Conservation (phyloP, 1,139 yeast species). For the Hemisphaericaspora lyxosophila region DNA sequence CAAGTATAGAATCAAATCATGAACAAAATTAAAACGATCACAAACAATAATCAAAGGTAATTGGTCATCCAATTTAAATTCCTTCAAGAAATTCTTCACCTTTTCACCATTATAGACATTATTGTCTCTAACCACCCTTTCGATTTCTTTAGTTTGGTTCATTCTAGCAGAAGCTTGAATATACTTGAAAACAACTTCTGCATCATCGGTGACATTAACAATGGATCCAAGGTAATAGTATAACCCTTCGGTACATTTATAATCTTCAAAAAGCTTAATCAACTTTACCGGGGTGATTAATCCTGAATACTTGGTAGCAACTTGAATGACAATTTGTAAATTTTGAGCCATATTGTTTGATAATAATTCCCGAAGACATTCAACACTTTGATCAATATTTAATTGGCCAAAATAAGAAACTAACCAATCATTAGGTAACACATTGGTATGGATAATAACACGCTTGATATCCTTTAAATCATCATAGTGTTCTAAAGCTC, state of each 20-base stretch:
- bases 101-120: conserved; percentile 94
- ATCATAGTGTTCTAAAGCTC: conserved; percentile 94
- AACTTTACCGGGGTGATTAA: conserved; percentile 83
- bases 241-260: conserved; percentile 87
- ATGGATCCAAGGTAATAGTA: conserved; percentile 91
- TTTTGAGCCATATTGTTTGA: conserved; percentile 81
- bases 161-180: conserved; percentile 90
- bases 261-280: conserved; percentile 90
- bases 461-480: conserved; percentile 94
- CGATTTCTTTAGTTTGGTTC: conserved; percentile 91
- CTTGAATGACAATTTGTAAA: conserved; percentile 91
- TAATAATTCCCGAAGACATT: conserved; percentile 84
- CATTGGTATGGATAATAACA: conserved; percentile 84
- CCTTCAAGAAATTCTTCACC: conserved; percentile 94
- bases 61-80: conserved; percentile 91
- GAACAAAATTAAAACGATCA: conserved; percentile 88
- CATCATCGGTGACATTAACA: conserved; percentile 90
- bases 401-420: conserved; percentile 90
- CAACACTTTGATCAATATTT: conserved; percentile 89
- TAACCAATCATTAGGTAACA: conserved; percentile 90
- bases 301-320: conserved; percentile 94
- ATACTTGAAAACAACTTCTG: conserved; percentile 94
- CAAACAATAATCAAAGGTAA: conserved; percentile 95
- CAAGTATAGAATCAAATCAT: conserved; percentile 87
- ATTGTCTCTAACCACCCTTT: conserved; percentile 92